Conservation (phyloP, 2,329 filamentous ascomycete species). For the Monosporascus cannonballus region DNA sequence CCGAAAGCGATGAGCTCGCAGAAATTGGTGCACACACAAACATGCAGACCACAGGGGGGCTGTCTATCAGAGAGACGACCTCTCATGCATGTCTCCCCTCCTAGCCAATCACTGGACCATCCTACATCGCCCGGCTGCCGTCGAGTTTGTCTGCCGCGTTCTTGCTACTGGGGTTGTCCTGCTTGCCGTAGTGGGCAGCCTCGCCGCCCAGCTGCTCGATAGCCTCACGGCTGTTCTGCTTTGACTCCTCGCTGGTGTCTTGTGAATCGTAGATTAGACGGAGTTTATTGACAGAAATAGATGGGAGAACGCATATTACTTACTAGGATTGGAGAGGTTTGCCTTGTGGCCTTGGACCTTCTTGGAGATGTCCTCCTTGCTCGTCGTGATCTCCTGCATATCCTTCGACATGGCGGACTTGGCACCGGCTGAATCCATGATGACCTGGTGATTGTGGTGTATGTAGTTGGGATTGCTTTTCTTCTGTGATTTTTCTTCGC, state of each 20-base stretch:
- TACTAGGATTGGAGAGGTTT: slow-evolving; percentile 28
- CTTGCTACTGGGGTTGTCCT: slow-evolving; percentile 36
- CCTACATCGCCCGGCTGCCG: slow-evolving; percentile 27
- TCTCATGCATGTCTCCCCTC: too few relatives aligned
- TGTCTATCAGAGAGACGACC: too few relatives aligned
- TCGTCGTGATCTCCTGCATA: slow-evolving; percentile 6
- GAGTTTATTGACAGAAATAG: too few relatives aligned
- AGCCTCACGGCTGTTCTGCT: slow-evolving; percentile 34
- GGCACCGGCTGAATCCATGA: slow-evolving; percentile 6
- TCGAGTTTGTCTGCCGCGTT: slow-evolving; percentile 32
- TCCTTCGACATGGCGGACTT: slow-evolving; percentile 7
- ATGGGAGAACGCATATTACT: background rate
- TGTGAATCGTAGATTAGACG: background rate
- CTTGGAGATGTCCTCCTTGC: slow-evolving; percentile 9
- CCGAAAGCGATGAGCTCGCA: too few relatives aligned
- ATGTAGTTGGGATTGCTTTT: too few relatives aligned
- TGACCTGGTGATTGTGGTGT: background rate
- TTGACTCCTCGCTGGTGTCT: slow-evolving; percentile 40
- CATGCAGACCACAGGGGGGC: too few relatives aligned
- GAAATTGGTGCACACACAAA: too few relatives aligned
- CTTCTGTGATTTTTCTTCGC: too few relatives aligned
- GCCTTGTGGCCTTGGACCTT: slow-evolving; percentile 25
- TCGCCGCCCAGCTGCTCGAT: slow-evolving; percentile 38
- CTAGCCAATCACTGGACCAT: background rate
- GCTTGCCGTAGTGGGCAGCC: slow-evolving; percentile 34